Conservation (phyloP, 2,329 filamentous ascomycete genomes). For the Aspergillus phoenicis region DNA sequence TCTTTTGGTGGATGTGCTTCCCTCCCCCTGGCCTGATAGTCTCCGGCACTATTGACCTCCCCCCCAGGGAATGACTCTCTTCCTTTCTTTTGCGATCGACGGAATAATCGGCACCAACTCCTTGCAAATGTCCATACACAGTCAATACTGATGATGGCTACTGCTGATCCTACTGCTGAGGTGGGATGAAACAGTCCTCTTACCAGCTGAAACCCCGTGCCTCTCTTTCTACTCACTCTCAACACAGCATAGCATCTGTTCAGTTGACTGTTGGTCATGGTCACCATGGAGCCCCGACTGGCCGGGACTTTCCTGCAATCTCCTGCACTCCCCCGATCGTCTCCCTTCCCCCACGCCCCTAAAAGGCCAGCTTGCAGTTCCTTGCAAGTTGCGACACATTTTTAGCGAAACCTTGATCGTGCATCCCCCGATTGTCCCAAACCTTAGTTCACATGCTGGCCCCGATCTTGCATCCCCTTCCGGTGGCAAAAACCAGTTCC, state of each 20-base stretch:
- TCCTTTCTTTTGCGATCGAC: constrained; percentile 5
- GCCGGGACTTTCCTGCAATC: constrained; percentile 13
- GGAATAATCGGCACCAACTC: neutral
- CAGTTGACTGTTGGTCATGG: neutral
- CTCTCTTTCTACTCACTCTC: too few relatives aligned
- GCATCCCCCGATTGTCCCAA: neutral
- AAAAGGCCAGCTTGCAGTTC: constrained; percentile 17
- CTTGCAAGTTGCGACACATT: constrained; percentile 7
- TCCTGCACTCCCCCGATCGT: constrained; percentile 13
- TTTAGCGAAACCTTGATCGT: neutral
- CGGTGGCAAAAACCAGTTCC: neutral
- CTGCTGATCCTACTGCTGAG: neutral
- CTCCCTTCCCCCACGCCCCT: constrained; percentile 12
- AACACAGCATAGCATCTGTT: neutral
- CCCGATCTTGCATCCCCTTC: neutral
- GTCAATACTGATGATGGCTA: too few relatives aligned
- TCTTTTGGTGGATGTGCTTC: neutral
- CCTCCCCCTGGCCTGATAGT: constrained; percentile 2
- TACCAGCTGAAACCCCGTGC: neutral
- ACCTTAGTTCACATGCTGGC: neutral
- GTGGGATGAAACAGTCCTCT: constrained; percentile 1
- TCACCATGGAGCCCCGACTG: neutral
- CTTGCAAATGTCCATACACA: neutral
- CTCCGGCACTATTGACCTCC: constrained; percentile 7
- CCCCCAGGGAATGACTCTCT: neutral